A percentile compares a stretch with the other conserved stretches of the same genome.
phyloP scores from a whole-genome alignment of 257 asterid genomes.

The Datura wrightii region DNA sequence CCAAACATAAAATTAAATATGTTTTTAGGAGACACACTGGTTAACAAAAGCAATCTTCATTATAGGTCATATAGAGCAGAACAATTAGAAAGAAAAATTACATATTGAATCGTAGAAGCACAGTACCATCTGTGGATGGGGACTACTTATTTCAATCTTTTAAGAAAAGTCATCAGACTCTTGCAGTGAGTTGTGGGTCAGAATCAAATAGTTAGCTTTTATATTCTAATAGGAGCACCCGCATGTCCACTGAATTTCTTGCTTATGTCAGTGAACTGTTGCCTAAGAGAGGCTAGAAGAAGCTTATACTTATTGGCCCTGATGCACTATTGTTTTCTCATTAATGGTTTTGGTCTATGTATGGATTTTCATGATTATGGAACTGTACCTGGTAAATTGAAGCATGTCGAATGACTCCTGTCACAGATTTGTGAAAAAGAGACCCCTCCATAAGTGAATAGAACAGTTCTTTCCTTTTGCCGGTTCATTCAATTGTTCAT shows the following conservation, averaged over 20 bases:
- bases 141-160: background rate
- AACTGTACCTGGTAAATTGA: background rate
- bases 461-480: conserved; percentile 1
- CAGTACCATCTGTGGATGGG: background rate
- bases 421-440: conserved; percentile 7
- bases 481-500: conserved; percentile 12
- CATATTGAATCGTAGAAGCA: background rate
- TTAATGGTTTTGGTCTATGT: conserved; percentile 5
- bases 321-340: background rate
- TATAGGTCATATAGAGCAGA: background rate
- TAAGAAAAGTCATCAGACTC: background rate
- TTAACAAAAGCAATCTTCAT: background rate
- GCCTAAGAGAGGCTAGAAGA: background rate
- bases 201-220: background rate
- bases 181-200: conserved; percentile 8
- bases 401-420: background rate
- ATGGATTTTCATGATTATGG: background rate
- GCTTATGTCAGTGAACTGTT: background rate
- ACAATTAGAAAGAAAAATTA: background rate
- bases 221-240: background rate
- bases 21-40: background rate
- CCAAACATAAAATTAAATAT: background rate
- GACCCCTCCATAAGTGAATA: background rate
- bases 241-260: background rate
- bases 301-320: conserved; percentile 1